A percentile compares a stretch with the other conserved stretches of the same genome.
These are phyloP conservation scores for Mortierella sp. DNA, from an alignment of 371 early-diverging fungal species.

Conservation along the genomic window DNA sequence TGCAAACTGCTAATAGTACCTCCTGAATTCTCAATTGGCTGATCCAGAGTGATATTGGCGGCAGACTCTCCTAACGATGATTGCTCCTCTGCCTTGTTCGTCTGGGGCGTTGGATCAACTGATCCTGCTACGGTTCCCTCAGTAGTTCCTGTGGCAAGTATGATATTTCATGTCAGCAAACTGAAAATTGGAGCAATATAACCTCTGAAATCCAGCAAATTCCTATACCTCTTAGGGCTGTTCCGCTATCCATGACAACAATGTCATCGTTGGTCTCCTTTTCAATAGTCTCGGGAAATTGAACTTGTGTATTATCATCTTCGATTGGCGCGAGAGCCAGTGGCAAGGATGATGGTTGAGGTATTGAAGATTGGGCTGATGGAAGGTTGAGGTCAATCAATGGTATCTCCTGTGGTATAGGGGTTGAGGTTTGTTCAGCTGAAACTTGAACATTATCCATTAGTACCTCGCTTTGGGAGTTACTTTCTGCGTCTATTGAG, in stretches of 20 bases:
- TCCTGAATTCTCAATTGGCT: not conserved
- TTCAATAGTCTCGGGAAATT: not conserved
- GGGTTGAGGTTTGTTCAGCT: not conserved
- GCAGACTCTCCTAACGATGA: not conserved
- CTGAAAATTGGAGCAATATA: not conserved
- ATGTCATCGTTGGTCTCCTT: slow-evolving; percentile 9
- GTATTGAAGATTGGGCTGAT: not conserved
- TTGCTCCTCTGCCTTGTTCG: not conserved
- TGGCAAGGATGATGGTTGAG: slow-evolving; percentile 3
- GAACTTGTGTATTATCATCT: not conserved
- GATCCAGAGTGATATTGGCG: not conserved
- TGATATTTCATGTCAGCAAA: not conserved
- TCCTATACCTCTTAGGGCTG: slow-evolving; percentile 7
- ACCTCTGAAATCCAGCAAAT: not conserved
- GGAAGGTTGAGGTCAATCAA: slow-evolving; percentile 1
- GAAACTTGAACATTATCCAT: not conserved
- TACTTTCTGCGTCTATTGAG: not conserved
- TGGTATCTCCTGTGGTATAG: not conserved
- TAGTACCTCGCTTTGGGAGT: not conserved
- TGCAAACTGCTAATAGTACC: slow-evolving; percentile 3
- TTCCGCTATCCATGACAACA: slow-evolving; percentile 20
- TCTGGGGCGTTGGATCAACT: not conserved
- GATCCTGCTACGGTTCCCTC: not conserved
- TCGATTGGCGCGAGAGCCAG: not conserved
- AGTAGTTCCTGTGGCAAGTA: not conserved